phyloP scores from a whole-genome alignment of 2,329 filamentous ascomycete genomes.

The Pseudogymnoascus sp. region DNA sequence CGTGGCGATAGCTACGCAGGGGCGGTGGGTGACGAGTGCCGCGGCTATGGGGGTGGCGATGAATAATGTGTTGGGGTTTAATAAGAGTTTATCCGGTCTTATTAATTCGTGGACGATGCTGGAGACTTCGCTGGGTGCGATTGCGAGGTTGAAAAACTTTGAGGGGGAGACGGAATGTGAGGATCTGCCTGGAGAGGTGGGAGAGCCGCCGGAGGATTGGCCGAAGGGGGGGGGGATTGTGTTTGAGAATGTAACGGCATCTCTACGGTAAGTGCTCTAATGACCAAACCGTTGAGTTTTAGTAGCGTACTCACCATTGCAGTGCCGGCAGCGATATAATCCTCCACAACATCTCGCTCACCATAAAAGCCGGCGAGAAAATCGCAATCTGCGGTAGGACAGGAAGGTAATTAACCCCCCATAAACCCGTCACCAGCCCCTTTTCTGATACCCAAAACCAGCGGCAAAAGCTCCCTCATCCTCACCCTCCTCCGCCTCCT shows the following conservation, averaged over 20 bases:
- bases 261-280: not conserved
- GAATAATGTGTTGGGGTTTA: constrained; percentile 16
- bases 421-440: not conserved
- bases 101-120: constrained; percentile 10
- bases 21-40: not conserved
- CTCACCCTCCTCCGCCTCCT: constrained; percentile 34
- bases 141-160: not conserved
- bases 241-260: constrained; percentile 21
- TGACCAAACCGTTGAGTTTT: not conserved
- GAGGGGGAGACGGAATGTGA: not conserved
- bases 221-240: constrained; percentile 24
- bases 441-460: constrained; percentile 14
- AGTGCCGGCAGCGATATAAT: not conserved
- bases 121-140: not conserved
- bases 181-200: not conserved
- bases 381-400: constrained; percentile 30
- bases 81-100: constrained; percentile 12
- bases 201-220: constrained; percentile 21
- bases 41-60: constrained; percentile 13
- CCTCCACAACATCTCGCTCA: not conserved
- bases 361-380: constrained; percentile 27
- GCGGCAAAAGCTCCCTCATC: constrained; percentile 35
- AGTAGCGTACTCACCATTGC: not conserved
- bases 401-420: constrained; percentile 13
- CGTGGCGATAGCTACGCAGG: constrained; percentile 10